A percentile compares a stretch with the other conserved stretches of the same genome.
Conservation (phyloP, 2,329 filamentous ascomycete species). For the Epichloe sp. region DNA sequence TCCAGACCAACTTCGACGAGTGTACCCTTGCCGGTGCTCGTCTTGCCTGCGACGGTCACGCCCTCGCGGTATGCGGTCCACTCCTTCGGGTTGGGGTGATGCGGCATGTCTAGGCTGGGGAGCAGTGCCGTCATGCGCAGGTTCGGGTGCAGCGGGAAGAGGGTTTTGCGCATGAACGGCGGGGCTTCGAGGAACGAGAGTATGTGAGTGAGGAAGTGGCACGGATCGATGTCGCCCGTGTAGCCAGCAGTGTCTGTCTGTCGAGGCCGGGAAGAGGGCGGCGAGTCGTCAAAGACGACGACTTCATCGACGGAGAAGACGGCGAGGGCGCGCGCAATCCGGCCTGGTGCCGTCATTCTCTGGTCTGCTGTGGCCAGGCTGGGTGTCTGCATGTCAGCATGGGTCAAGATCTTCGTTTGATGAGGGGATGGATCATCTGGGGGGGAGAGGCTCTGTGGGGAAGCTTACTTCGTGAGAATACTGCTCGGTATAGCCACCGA, state of each 20-base stretch:
- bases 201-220: slow-evolving; percentile 67
- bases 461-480: slow-evolving; percentile 55
- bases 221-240: slow-evolving; percentile 62
- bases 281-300: slow-evolving; percentile 64
- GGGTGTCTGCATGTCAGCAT: not conserved
- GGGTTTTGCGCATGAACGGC: slow-evolving; percentile 60
- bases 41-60: slow-evolving; percentile 41
- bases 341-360: slow-evolving; percentile 58
- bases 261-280: slow-evolving; percentile 29
- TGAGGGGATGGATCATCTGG: not conserved
- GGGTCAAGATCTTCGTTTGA: not conserved
- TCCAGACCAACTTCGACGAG: slow-evolving; percentile 45
- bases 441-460: not conserved
- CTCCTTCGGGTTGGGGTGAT: slow-evolving; percentile 64
- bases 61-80: slow-evolving; percentile 74
- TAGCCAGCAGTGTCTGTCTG: slow-evolving; percentile 38
- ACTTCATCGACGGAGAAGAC: slow-evolving; percentile 80
- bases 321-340: slow-evolving; percentile 67
- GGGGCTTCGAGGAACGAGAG: slow-evolving; percentile 75
- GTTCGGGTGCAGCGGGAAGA: slow-evolving; percentile 72
- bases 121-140: slow-evolving; percentile 59
- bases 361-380: slow-evolving; percentile 63
- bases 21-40: slow-evolving; percentile 32
- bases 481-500: slow-evolving; percentile 70
- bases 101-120: slow-evolving; percentile 71